Evolutionary conservation across 2,329 filamentous ascomycete species (phyloP).

Genomic region (Pseudogymnoascus pannorum): DNA sequence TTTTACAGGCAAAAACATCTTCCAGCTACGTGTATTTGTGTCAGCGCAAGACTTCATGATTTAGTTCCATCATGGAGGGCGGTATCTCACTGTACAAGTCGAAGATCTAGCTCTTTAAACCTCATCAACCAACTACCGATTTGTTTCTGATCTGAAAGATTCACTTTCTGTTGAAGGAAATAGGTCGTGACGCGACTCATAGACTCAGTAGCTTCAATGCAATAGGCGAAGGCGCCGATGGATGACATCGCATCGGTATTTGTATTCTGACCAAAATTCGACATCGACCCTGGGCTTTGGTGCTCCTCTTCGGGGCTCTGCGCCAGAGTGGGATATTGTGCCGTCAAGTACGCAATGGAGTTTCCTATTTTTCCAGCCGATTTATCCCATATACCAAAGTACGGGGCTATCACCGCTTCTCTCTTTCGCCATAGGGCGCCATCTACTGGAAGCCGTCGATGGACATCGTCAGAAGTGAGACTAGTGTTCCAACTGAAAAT

Average conservation of each 20-base stretch:
- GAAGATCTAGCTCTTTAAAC: slow-evolving; percentile 42
- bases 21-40: slow-evolving; percentile 31
- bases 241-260: slow-evolving; percentile 32
- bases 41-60: background rate
- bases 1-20: slow-evolving; percentile 37
- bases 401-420: slow-evolving; percentile 35
- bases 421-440: slow-evolving; percentile 36
- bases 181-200: slow-evolving; percentile 38
- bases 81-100: slow-evolving; percentile 35
- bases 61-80: background rate
- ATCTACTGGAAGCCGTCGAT: slow-evolving; percentile 34
- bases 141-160: slow-evolving; percentile 33
- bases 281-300: slow-evolving; percentile 14
- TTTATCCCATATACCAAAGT: slow-evolving; percentile 39
- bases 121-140: slow-evolving; percentile 38
- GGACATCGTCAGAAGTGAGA: slow-evolving; percentile 32
- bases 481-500: slow-evolving; percentile 31
- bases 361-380: slow-evolving; percentile 34
- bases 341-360: slow-evolving; percentile 33
- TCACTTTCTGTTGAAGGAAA: slow-evolving; percentile 38
- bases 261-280: slow-evolving; percentile 12
- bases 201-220: slow-evolving; percentile 40
- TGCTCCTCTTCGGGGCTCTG: slow-evolving; percentile 10
- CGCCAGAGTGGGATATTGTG: slow-evolving; percentile 15
- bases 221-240: slow-evolving; percentile 40